phyloP scores from a whole-genome alignment of 108 stramenopile species.

The Stephanodiscus triporus region DNA sequence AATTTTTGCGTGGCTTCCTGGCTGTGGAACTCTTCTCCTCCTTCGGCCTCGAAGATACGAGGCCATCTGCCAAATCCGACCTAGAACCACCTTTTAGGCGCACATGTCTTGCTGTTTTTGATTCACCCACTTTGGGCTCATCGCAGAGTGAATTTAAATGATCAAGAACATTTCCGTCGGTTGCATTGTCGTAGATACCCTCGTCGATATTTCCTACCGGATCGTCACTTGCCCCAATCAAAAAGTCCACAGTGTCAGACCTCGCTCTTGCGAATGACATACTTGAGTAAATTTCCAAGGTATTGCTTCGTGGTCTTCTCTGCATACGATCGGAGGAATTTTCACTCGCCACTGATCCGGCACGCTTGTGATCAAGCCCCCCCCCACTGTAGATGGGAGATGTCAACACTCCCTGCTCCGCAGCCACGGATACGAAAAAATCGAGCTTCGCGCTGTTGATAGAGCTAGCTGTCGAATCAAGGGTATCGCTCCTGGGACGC shows the following conservation, averaged over 20 bases:
- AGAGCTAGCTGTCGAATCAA: conserved; percentile 47
- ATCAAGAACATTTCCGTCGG: conserved; percentile 35
- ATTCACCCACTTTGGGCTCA: conserved; percentile 24
- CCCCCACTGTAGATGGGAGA: conserved; percentile 14
- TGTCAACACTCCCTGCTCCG: conserved; percentile 31
- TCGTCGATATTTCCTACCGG: conserved; percentile 30
- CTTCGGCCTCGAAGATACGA: conserved; percentile 24
- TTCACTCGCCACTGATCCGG: conserved; percentile 25
- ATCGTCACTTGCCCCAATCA: conserved; percentile 29
- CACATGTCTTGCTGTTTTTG: conserved; percentile 31
- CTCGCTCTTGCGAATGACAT: conserved; percentile 37
- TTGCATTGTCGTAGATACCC: background rate
- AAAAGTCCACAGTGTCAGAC: conserved; percentile 44
- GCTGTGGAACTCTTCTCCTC: conserved; percentile 18
- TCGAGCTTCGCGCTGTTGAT: conserved; percentile 51
- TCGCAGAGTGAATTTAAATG: conserved; percentile 46
- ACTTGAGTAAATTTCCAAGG: conserved; percentile 46
- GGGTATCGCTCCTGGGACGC: conserved; percentile 39
- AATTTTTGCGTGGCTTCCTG: conserved; percentile 29
- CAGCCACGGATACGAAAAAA: conserved; percentile 46
- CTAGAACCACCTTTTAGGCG: conserved; percentile 22
- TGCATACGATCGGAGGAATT: conserved; percentile 14
- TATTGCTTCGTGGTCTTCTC: conserved; percentile 43
- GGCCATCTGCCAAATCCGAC: conserved; percentile 12
- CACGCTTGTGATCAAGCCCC: conserved; percentile 11